Percentiles rank a stretch among this genome's conserved stretches.
Conservation (phyloP, 257 asterid species). For the Gentiana macrophylla region DNA sequence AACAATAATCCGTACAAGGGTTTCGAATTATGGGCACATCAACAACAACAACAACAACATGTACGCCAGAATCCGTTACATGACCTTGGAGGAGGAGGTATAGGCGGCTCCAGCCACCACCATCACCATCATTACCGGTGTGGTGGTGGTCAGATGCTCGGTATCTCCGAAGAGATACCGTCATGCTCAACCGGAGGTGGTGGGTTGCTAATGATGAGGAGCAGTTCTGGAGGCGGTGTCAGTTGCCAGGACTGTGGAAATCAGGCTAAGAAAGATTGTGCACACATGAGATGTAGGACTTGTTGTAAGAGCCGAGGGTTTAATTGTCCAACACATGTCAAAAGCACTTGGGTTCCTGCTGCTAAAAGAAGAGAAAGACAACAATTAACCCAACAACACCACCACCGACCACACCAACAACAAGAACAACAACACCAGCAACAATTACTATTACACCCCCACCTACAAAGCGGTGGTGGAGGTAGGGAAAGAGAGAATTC, state of each 20-base stretch:
- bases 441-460: conserved; percentile 11
- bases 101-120: conserved; percentile 31
- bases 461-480: conserved; percentile 9
- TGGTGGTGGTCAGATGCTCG: conserved; percentile 9
- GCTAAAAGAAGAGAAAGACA: conserved; percentile 71
- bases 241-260: conserved; percentile 93
- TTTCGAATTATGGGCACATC: conserved; percentile 64
- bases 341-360: conserved; percentile 94
- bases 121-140: conserved; percentile 1
- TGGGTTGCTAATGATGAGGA: conserved; percentile 61
- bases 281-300: conserved; percentile 83
- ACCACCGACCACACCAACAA: conserved; percentile 13
- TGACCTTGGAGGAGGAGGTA: conserved; percentile 51
- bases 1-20: conserved; percentile 46
- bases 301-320: conserved; percentile 89
- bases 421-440: conserved; percentile 2
- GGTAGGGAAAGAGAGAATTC: conserved; percentile 15
- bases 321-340: conserved; percentile 65
- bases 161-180: conserved; percentile 23
- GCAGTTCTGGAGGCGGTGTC: conserved; percentile 48
- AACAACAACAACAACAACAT: conserved; percentile 15
- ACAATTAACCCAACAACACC: conserved; percentile 32
- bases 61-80: conserved; percentile 35
- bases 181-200: conserved; percentile 29
- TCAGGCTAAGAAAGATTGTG: conserved; percentile 77